Evolutionary conservation across 1,284 basidiomycete species (phyloP).

Genomic region (Coniferiporia weirii): DNA sequence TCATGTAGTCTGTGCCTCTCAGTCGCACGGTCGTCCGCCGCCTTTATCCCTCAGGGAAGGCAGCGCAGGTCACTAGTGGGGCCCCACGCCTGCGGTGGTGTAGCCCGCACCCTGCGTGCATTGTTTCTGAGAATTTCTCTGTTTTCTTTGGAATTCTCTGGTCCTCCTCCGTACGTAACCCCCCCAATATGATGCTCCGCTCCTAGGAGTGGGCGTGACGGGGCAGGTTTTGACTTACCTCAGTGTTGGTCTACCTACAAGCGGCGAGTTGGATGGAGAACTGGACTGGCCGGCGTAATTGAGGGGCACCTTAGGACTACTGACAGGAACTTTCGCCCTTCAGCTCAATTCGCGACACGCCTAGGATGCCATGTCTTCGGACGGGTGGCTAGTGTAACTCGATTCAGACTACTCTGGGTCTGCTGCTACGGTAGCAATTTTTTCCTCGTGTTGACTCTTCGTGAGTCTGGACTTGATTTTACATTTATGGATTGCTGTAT

Average conservation of each 20-base stretch:
- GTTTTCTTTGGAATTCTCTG: too few species aligned
- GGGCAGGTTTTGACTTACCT: too few species aligned
- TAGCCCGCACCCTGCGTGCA: neutral
- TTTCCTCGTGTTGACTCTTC: constrained; percentile 7
- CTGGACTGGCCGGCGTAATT: neutral
- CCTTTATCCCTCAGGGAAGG: neutral
- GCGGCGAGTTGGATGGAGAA: neutral
- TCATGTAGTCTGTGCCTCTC: neutral
- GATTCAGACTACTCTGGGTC: constrained; percentile 25
- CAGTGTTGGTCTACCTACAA: too few species aligned
- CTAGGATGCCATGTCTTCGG: neutral
- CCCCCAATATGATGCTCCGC: too few species aligned
- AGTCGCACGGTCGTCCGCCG: constrained; percentile 1
- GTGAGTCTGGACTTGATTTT: neutral
- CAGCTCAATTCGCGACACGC: constrained; percentile 23
- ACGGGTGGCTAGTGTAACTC: constrained; percentile 19
- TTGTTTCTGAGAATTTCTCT: too few species aligned
- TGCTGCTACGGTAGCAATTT: constrained; percentile 18
- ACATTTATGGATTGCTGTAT: too few species aligned
- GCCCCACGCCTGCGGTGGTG: neutral
- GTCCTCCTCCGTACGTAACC: too few species aligned
- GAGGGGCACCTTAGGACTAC: neutral
- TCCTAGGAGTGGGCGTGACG: too few species aligned
- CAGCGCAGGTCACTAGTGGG: neutral
- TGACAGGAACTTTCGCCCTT: constrained; percentile 12